Evolutionary conservation across 2,329 filamentous ascomycete species (phyloP), one percentile per base, ranked within the genome.

Genomic region (Penicillium nordicum): DNA sequence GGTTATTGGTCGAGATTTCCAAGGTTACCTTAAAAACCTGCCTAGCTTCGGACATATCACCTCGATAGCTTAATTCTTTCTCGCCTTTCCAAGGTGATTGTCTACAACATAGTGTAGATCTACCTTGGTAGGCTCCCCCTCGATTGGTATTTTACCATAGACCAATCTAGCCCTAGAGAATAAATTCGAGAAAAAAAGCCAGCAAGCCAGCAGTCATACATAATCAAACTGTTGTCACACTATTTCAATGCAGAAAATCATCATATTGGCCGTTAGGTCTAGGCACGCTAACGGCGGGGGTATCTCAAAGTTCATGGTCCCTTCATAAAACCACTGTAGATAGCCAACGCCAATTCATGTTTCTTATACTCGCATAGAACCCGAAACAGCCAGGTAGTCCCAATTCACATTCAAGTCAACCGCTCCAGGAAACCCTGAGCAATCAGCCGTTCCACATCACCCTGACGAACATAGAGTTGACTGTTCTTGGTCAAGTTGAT

Each of bases 401-500:
- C 38, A 8, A 16, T 44, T 45, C 34, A 44, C 25, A 54, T 53
- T 90, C 81, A 97, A 71, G 86, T 86, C 64, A 99, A 81, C 67
- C 92, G 92, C 74, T 97, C 92, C 62, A 99, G 79, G 76, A 97
- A 99, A 21, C 94, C 94, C 72, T 97, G 93, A 16, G 91, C 85
- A 68, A 99, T 97, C 66, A 99, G 75, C 49, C 92, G 84, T 76
- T 99, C 94, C 7, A 99, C 94, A 76, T 99, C 94, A 25, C 91
- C 93, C 70, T 97, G 91, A 45, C 93, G 85, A 38, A 99, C 94
- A 70, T 95, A 97, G 71, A 99, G 96, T 72, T 99, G 94, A 69
- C 92, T 97, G 75, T 99, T 97, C 76, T 96, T 97, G 37, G 92
- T 96, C 78, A 99, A 82, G 58, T 89, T 97, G 67, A 99, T 97